Conservation (phyloP, 768 basidiomycete species). For the Leccinum truebloodii region DNA sequence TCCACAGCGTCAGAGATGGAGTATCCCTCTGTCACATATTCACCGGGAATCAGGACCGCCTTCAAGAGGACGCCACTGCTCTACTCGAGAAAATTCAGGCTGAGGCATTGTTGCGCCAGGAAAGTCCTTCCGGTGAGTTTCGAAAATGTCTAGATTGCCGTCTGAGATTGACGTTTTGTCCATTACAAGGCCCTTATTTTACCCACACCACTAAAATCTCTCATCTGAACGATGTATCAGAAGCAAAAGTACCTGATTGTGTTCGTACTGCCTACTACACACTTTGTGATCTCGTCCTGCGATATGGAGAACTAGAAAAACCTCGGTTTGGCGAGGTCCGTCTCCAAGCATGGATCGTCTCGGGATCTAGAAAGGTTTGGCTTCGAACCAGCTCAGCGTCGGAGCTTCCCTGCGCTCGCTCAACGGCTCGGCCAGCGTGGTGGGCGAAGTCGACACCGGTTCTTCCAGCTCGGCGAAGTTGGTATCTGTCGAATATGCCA, state of each 20-base stretch:
- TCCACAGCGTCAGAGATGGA: conserved; percentile 21
- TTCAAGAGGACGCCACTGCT: conserved; percentile 41
- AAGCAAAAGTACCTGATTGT: conserved; percentile 20
- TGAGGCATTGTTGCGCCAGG: conserved; percentile 24
- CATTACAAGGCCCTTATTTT: conserved; percentile 31
- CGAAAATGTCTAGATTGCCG: neutral
- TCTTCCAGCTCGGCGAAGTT: no score
- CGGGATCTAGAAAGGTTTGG: conserved; percentile 40
- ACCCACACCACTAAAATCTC: conserved; percentile 19
- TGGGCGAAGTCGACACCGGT: no score
- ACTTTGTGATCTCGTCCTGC: conserved; percentile 32
- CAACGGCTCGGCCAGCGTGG: no score
- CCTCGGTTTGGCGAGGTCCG: conserved; percentile 37
- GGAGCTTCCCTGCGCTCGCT: no score
- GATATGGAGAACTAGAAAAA: conserved; percentile 37
- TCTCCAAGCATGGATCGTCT: conserved; percentile 43
- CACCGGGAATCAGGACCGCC: conserved; percentile 43
- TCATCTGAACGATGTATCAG: conserved; percentile 13
- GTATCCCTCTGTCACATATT: conserved; percentile 46
- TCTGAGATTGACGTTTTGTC: conserved; percentile 6
- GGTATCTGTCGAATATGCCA: no score
- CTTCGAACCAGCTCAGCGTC: no score
- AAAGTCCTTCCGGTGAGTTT: conserved; percentile 24
- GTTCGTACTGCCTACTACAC: conserved; percentile 23
- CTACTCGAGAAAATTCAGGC: conserved; percentile 44